phyloP scores from a whole-genome alignment of 768 basidiomycete species.

The Tricholoma bakamatsutake region DNA sequence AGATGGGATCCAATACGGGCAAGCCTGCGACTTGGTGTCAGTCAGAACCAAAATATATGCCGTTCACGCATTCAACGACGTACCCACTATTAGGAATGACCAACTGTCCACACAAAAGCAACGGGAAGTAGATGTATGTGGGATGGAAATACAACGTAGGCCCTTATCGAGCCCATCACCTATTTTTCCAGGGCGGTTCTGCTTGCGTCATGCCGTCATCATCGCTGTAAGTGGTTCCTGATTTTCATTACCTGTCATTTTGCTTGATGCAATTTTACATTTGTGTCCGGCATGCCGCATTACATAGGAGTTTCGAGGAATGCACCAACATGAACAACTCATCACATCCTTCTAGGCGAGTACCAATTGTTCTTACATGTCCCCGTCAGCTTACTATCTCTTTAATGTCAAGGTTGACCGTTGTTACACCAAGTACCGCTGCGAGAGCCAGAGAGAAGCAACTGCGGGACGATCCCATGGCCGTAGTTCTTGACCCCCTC shows the following conservation, averaged over 20 bases:
- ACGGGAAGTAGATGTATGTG: background rate
- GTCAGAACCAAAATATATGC: background rate
- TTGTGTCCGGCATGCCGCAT: conserved; percentile 40
- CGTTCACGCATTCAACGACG: background rate
- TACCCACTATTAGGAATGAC: background rate
- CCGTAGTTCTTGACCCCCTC: conserved; percentile 42
- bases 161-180: background rate
- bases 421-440: conserved; percentile 30
- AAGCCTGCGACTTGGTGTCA: background rate
- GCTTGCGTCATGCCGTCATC: conserved; percentile 23
- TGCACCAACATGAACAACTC: conserved; percentile 7
- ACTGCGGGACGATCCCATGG: conserved; percentile 49
- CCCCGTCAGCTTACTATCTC: background rate
- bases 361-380: background rate
- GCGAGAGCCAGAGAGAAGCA: conserved; percentile 46
- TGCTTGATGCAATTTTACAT: conserved; percentile 14
- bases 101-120: background rate
- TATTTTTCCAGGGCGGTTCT: background rate
- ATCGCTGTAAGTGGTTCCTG: conserved; percentile 45
- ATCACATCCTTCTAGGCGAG: conserved; percentile 12
- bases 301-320: conserved; percentile 8
- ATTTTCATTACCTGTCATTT: conserved; percentile 24
- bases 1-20: background rate
- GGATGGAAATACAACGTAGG: background rate
- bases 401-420: conserved; percentile 3